A percentile compares a stretch with the other conserved stretches of the same genome.
phyloP scores from a whole-genome alignment of 495 filamentous ascomycete species.

The Aspergillus affinis region DNA sequence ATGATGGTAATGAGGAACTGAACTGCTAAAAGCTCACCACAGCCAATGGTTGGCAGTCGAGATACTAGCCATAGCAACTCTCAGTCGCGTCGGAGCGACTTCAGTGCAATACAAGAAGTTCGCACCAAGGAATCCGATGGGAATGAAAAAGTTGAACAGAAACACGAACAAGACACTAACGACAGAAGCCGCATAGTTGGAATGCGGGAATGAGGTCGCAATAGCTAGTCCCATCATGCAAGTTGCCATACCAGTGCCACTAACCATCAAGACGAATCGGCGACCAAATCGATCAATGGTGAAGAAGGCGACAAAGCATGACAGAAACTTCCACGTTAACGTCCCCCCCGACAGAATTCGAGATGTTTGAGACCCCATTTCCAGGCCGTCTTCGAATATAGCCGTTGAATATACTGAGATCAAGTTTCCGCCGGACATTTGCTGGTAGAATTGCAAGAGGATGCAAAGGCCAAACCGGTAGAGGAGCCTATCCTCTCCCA shows the following conservation, averaged over 20 bases:
- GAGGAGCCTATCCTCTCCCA: slow-evolving; percentile 18
- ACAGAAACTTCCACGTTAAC: slow-evolving; percentile 47
- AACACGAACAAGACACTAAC: slow-evolving; percentile 50
- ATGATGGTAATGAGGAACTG: too few species aligned
- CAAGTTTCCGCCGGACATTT: slow-evolving; percentile 26
- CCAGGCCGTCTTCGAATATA: slow-evolving; percentile 22
- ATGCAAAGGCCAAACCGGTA: slow-evolving; percentile 27
- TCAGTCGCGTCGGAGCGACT: slow-evolving; percentile 45
- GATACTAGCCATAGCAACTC: slow-evolving; percentile 40
- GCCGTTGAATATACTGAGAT: slow-evolving; percentile 21
- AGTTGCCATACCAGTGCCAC: slow-evolving; percentile 42
- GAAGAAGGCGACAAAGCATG: slow-evolving; percentile 39
- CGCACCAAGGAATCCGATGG: slow-evolving; percentile 51
- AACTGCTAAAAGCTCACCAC: slow-evolving; percentile 9
- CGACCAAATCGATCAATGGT: slow-evolving; percentile 51
- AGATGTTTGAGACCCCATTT: slow-evolving; percentile 12
- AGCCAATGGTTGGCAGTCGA: slow-evolving; percentile 39
- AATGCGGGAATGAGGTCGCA: slow-evolving; percentile 30
- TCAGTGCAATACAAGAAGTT: slow-evolving; percentile 55
- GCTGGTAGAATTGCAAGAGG: slow-evolving; percentile 33
- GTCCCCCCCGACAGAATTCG: slow-evolving; percentile 22
- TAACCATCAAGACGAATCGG: slow-evolving; percentile 45
- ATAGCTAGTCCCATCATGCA: slow-evolving; percentile 47
- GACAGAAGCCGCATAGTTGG: slow-evolving; percentile 27
- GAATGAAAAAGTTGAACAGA: slow-evolving; percentile 57